Conservation (phyloP, 805 yeast species). For the Kurtzmaniella fragi region DNA sequence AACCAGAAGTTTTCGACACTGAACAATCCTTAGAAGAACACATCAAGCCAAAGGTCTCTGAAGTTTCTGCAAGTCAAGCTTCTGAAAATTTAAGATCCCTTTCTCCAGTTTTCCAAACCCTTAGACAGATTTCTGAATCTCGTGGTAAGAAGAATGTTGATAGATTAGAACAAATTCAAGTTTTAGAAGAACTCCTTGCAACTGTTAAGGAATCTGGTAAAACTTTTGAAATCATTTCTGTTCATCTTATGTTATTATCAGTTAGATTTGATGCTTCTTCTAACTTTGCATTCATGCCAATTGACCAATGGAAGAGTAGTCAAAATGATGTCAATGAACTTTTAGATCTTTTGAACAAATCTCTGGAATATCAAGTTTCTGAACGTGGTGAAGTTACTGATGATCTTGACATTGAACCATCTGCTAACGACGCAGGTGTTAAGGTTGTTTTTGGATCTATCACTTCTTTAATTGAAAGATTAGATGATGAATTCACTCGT, state of each 20-base stretch:
- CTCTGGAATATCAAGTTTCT: conserved; percentile 54
- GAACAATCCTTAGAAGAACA: conserved; percentile 41
- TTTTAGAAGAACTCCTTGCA: conserved; percentile 61
- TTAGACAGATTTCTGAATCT: conserved; percentile 73
- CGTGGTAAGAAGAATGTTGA: conserved; percentile 96
- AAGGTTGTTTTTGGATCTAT: conserved; percentile 78
- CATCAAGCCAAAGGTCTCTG: conserved; percentile 14
- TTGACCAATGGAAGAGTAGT: conserved; percentile 73
- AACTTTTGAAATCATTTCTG: conserved; percentile 73
- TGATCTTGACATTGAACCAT: conserved; percentile 65
- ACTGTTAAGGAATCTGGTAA: conserved; percentile 23
- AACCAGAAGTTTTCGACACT: conserved; percentile 70
- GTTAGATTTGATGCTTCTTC: conserved; percentile 79
- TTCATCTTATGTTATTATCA: conserved; percentile 79
- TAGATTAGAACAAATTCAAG: conserved; percentile 66
- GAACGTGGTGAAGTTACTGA: conserved; percentile 70
- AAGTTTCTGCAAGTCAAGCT: conserved; percentile 30
- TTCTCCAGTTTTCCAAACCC: conserved; percentile 59
- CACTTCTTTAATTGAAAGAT: conserved; percentile 81
- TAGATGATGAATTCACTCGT: conserved; percentile 89
- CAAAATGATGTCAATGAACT: conserved; percentile 58
- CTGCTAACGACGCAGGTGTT: conserved; percentile 57
- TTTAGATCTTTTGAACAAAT: conserved; percentile 61
- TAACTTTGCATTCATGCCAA: conserved; percentile 65
- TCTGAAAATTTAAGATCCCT: conserved; percentile 31